phyloP scores from a whole-genome alignment of 1,139 yeast species.

The Yamadazyma friedrichii region DNA sequence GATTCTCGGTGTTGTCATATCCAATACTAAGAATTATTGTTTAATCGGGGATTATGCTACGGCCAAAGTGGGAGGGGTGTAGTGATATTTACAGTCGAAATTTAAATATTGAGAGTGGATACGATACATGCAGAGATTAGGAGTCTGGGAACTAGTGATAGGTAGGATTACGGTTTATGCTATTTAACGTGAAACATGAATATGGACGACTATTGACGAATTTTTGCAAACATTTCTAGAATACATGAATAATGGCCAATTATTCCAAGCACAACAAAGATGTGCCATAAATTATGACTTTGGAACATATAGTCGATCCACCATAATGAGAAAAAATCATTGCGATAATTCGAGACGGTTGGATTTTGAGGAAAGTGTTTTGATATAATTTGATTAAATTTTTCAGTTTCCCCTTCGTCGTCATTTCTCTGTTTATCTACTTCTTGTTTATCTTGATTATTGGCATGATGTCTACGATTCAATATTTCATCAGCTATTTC shows the following conservation, averaged over 20 bases:
- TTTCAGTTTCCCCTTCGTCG: slow-evolving; percentile 19
- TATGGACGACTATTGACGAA: not conserved
- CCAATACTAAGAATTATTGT: too few species aligned
- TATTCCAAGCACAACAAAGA: slow-evolving; percentile 84
- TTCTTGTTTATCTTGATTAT: slow-evolving; percentile 1
- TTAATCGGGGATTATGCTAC: too few species aligned
- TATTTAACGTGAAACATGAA: too few species aligned
- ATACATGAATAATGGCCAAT: slow-evolving; percentile 82
- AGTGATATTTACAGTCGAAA: too few species aligned
- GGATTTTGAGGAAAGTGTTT: slow-evolving; percentile 59
- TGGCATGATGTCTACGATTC: slow-evolving; percentile 7
- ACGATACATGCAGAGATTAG: too few species aligned
- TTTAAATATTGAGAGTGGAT: too few species aligned
- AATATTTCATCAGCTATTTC: slow-evolving; percentile 25
- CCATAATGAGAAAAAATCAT: slow-evolving; percentile 66
- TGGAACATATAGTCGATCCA: slow-evolving; percentile 77
- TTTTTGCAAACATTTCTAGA: slow-evolving; percentile 58
- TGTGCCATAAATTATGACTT: slow-evolving; percentile 93
- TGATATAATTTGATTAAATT: slow-evolving; percentile 36
- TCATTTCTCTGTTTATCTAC: slow-evolving; percentile 8
- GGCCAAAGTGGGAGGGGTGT: too few species aligned
- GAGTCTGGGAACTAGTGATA: too few species aligned
- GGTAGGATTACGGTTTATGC: too few species aligned
- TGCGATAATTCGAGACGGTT: slow-evolving; percentile 36
- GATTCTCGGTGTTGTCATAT: too few species aligned